Evolutionary conservation across 2,329 filamentous ascomycete species (phyloP).

Genomic region (Hypoxylon sp.): DNA sequence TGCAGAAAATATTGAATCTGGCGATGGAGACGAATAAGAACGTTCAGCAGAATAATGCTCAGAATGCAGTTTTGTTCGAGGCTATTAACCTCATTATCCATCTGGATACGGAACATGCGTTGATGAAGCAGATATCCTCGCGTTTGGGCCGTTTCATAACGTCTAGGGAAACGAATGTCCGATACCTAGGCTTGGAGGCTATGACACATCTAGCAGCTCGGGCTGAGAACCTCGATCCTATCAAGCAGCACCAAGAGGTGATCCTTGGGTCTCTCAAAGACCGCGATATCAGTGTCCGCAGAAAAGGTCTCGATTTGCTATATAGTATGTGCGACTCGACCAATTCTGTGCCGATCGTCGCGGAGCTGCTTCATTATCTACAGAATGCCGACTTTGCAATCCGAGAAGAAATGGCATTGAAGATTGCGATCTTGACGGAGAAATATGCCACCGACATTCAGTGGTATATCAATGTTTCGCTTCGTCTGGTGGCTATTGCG

Average conservation of each 20-base stretch:
- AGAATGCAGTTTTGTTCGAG: constrained; percentile 97
- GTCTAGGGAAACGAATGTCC: constrained; percentile 95
- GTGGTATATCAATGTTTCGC: constrained; percentile 99
- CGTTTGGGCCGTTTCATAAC: constrained; percentile 95
- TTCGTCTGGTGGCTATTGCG: constrained; percentile 94
- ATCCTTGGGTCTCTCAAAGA: constrained; percentile 96
- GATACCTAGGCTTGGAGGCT: constrained; percentile 94
- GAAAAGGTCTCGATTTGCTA: constrained; percentile 93
- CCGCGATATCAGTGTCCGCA: constrained; percentile 94
- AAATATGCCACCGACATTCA: constrained; percentile 99
- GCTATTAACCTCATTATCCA: constrained; percentile 99
- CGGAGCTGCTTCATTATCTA: constrained; percentile 92
- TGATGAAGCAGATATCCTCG: constrained; percentile 96
- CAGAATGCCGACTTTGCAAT: constrained; percentile 98
- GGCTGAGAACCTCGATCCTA: constrained; percentile 93
- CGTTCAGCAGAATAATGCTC: constrained; percentile 98
- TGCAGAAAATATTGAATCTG: constrained; percentile 91
- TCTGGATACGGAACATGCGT: constrained; percentile 90
- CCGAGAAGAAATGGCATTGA: constrained; percentile 98
- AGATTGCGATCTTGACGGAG: constrained; percentile 97
- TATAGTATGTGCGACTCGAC: constrained; percentile 99
- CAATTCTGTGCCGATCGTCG: constrained; percentile 95
- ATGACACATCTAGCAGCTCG: constrained; percentile 98
- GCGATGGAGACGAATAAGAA: constrained; percentile 97
- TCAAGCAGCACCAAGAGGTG: constrained; percentile 97